These are phyloP conservation scores for Coemansia sp. DNA, from an alignment of 371 early-diverging fungal genomes.

Conservation along the genomic window DNA sequence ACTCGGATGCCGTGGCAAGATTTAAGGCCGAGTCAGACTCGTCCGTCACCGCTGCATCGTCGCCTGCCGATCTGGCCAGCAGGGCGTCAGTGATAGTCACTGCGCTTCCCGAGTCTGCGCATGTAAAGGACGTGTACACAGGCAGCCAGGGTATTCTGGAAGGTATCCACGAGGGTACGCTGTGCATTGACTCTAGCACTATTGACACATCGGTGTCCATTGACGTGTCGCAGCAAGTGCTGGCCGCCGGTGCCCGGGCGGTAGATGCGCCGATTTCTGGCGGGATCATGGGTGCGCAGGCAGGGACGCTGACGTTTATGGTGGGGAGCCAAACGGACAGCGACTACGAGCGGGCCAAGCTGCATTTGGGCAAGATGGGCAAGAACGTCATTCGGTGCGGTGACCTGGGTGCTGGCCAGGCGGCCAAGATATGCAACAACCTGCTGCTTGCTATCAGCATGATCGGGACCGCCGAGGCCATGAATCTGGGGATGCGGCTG, in stretches of 20 bases:
- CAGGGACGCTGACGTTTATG: constrained; percentile 96
- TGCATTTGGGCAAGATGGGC: constrained; percentile 81
- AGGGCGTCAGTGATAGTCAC: constrained; percentile 80
- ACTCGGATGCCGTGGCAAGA: constrained; percentile 56
- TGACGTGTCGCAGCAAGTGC: constrained; percentile 63
- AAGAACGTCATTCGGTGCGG: constrained; percentile 94
- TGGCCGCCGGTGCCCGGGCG: constrained; percentile 62
- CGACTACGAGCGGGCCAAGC: constrained; percentile 68
- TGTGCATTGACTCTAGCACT: constrained; percentile 90
- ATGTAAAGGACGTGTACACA: constrained; percentile 80
- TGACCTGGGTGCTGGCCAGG: constrained; percentile 82
- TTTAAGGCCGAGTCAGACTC: constrained; percentile 46
- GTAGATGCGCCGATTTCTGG: constrained; percentile 98
- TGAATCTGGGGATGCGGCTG: constrained; percentile 82
- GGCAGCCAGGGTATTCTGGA: constrained; percentile 62
- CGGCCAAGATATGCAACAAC: constrained; percentile 97
- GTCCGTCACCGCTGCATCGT: constrained; percentile 56
- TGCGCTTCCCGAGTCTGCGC: constrained; percentile 85
- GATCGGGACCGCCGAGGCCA: constrained; percentile 91
- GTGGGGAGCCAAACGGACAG: constrained; percentile 72
- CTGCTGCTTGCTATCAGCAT: constrained; percentile 93
- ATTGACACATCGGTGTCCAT: constrained; percentile 78
- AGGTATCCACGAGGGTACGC: constrained; percentile 53
- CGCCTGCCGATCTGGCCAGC: constrained; percentile 71
- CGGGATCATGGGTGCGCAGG: constrained; percentile 86